These are phyloP conservation scores for Pilasporangium apinafurcum DNA, from an alignment of 352 stramenopile genomes.

Conservation along the genomic window DNA sequence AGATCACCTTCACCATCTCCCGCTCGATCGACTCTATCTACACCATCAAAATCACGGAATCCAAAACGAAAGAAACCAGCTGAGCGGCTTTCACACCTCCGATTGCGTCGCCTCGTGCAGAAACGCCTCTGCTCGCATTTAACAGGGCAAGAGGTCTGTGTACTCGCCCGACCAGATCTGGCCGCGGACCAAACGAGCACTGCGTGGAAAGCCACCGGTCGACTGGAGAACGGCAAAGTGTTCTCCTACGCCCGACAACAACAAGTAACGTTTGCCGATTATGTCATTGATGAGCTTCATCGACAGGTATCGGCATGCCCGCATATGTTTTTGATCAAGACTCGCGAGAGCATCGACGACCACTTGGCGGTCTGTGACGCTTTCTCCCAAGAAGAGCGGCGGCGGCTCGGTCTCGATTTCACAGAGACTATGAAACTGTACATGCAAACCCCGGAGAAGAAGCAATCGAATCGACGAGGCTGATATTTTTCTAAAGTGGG, in stretches of 20 bases:
- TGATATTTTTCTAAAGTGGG: background rate
- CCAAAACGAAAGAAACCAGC: constrained; percentile 20
- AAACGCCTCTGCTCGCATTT: constrained; percentile 59
- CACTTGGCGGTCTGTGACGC: constrained; percentile 63
- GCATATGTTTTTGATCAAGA: constrained; percentile 59
- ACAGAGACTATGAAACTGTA: constrained; percentile 21
- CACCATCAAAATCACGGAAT: constrained; percentile 10
- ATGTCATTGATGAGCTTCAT: constrained; percentile 34
- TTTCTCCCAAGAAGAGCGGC: constrained; percentile 52
- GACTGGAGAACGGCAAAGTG: constrained; percentile 54
- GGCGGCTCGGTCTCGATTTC: constrained; percentile 22
- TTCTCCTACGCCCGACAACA: constrained; percentile 40
- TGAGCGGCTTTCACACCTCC: constrained; percentile 32
- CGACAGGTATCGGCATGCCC: constrained; percentile 46
- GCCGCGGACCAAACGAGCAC: background rate
- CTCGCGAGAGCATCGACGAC: constrained; percentile 58
- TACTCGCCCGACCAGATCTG: constrained; percentile 16
- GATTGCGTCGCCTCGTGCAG: constrained; percentile 62
- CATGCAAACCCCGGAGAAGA: constrained; percentile 10
- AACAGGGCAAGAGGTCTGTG: constrained; percentile 55
- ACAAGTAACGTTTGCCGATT: constrained; percentile 54
- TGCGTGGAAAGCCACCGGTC: constrained; percentile 34
- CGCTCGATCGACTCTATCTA: constrained; percentile 8
- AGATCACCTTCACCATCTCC: constrained; percentile 5
- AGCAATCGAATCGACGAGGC: constrained; percentile 1